Evolutionary conservation across 129 eudicot genomes (phyloP).

Genomic region (Glebionis coronaria): DNA sequence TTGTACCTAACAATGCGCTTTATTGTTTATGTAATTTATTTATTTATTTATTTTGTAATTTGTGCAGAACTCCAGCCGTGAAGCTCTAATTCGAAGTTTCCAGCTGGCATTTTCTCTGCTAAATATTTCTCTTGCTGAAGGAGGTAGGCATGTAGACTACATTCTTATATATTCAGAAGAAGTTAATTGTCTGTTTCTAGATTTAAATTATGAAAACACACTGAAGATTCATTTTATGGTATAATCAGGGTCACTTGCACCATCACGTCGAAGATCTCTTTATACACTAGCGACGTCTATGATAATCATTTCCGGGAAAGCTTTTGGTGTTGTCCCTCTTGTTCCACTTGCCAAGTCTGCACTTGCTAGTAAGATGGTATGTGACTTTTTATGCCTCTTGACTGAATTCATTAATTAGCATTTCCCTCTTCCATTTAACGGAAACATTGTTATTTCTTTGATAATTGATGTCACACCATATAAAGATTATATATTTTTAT

Average conservation of each 20-base stretch:
- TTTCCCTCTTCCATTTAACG: conserved; percentile 8
- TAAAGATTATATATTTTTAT: conserved; percentile 16
- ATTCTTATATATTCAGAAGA: neutral
- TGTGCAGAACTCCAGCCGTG: conserved; percentile 57
- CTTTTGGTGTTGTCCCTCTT: conserved; percentile 54
- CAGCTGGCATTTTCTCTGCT: conserved; percentile 63
- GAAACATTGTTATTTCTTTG: neutral
- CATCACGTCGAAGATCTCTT: conserved; percentile 72
- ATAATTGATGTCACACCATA: no score
- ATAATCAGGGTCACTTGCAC: conserved; percentile 41
- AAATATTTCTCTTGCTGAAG: conserved; percentile 51
- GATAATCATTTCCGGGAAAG: conserved; percentile 60
- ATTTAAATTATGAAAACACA: conserved; percentile 1
- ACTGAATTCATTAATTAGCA: neutral
- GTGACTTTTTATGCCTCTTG: conserved; percentile 2
- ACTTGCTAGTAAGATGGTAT: conserved; percentile 44
- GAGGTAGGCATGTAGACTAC: conserved; percentile 33
- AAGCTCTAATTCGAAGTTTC: conserved; percentile 60
- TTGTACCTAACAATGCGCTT: neutral
- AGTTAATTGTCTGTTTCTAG: neutral
- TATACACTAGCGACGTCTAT: conserved; percentile 62
- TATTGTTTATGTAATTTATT: neutral
- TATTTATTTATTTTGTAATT: neutral
- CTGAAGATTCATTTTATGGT: conserved; percentile 7
- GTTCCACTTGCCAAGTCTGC: conserved; percentile 50